Evolutionary conservation across 2,329 filamentous ascomycete genomes (phyloP).

Genomic region (Beauveria scarabaeidicola): DNA sequence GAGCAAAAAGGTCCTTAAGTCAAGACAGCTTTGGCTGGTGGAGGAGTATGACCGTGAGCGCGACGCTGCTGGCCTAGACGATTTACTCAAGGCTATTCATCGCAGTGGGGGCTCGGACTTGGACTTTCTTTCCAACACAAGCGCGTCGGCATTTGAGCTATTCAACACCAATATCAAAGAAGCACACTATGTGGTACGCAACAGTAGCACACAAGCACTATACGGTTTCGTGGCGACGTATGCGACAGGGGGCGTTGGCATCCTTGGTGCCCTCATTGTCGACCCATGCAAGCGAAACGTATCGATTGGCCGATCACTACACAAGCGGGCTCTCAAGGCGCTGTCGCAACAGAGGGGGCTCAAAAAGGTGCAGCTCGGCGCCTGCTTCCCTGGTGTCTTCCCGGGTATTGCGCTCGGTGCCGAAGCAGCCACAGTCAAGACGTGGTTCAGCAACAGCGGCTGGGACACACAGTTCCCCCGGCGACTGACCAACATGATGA

Average conservation of each 20-base stretch:
- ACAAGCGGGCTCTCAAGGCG: constrained; percentile 72
- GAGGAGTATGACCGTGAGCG: constrained; percentile 77
- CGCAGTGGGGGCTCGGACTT: constrained; percentile 59
- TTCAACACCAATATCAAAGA: constrained; percentile 64
- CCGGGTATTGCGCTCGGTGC: constrained; percentile 65
- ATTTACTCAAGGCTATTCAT: constrained; percentile 62
- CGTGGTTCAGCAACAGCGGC: constrained; percentile 85
- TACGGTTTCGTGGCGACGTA: constrained; percentile 93
- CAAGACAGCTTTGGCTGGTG: constrained; percentile 91
- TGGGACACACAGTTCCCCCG: constrained; percentile 66
- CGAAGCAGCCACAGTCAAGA: constrained; percentile 38
- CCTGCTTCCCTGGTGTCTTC: constrained; percentile 75
- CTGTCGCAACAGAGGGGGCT: constrained; percentile 62
- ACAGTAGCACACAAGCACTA: constrained; percentile 81
- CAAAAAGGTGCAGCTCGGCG: constrained; percentile 74
- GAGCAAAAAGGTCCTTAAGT: constrained; percentile 78
- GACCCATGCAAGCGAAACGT: constrained; percentile 79
- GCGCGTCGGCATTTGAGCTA: constrained; percentile 68
- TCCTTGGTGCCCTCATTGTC: constrained; percentile 81
- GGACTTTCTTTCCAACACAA: constrained; percentile 61
- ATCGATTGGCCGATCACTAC: constrained; percentile 83
- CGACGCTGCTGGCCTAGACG: constrained; percentile 64
- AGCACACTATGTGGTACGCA: constrained; percentile 83
- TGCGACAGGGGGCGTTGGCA: constrained; percentile 61
- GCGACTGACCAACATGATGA: constrained; percentile 57